Conservation (phyloP, 306 rosid genomes). For the Quercus alba region DNA sequence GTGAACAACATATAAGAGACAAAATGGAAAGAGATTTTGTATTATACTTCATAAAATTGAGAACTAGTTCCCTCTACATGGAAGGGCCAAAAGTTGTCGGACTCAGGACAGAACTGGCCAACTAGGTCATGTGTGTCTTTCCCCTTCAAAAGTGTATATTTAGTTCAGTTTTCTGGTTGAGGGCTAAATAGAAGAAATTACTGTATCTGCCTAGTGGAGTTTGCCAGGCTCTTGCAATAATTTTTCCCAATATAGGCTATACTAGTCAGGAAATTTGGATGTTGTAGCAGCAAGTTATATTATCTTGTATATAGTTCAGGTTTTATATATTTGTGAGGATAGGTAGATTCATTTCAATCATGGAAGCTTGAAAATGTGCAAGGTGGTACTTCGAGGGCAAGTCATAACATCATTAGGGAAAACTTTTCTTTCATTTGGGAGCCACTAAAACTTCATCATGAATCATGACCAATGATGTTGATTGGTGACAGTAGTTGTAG, state of each 20-base stretch:
- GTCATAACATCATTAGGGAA: background rate
- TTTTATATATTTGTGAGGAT: background rate
- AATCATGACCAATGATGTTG: background rate
- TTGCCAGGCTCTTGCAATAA: no score
- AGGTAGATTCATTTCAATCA: background rate
- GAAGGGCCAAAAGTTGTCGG: constrained; percentile 10
- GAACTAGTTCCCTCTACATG: constrained; percentile 5
- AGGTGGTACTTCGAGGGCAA: no score
- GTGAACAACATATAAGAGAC: background rate
- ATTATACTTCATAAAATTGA: background rate
- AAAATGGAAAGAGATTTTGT: constrained; percentile 3
- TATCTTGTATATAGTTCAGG: background rate
- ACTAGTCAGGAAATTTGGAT: background rate
- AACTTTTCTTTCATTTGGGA: background rate
- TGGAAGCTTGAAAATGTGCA: no score
- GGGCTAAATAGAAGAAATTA: background rate
- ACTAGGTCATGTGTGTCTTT: constrained; percentile 15
- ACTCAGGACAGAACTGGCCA: constrained; percentile 13
- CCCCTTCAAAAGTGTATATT: background rate
- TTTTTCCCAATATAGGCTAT: background rate
- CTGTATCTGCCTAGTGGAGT: no score
- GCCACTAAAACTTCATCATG: background rate
- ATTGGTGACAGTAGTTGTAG: background rate
- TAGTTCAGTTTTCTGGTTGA: background rate
- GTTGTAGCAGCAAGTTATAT: background rate